These are phyloP conservation scores for Trichoderma pleuroti DNA, from an alignment of 2,329 filamentous ascomycete species.

Conservation along the genomic window DNA sequence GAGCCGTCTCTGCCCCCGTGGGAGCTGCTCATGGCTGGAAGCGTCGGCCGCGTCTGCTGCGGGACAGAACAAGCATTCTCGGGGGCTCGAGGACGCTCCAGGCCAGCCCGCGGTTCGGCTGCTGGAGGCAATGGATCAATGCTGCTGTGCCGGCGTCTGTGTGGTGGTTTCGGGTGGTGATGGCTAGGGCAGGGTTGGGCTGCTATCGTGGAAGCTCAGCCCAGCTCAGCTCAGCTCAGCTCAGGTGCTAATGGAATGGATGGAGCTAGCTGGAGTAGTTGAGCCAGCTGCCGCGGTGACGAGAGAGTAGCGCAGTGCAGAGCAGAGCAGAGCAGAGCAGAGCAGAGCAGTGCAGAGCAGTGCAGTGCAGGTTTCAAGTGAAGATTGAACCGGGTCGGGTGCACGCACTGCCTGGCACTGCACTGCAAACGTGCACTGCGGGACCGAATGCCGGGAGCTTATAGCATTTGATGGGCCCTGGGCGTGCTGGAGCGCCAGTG, in stretches of 20 bases:
- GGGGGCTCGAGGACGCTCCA: not conserved
- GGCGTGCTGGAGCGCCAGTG: not conserved
- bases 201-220: not conserved
- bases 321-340: too few relatives aligned
- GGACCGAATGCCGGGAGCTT: conserved; percentile 3
- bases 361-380: not conserved
- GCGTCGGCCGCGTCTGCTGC: conserved; percentile 23
- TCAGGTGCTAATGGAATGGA: not conserved
- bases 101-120: not conserved
- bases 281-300: not conserved
- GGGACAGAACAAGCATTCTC: conserved; percentile 3
- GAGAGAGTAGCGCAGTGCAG: too few relatives aligned
- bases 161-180: not conserved
- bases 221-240: too few relatives aligned
- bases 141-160: not conserved
- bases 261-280: too few relatives aligned
- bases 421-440: not conserved
- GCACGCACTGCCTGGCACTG: not conserved
- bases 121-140: not conserved
- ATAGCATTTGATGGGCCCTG: not conserved
- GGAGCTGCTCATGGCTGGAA: conserved; percentile 44
- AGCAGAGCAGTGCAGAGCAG: too few relatives aligned
- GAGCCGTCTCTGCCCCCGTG: conserved; percentile 27
- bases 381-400: not conserved
- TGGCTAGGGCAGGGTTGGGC: not conserved